phyloP scores from a whole-genome alignment of 2,329 filamentous ascomycete genomes.

The Apiospora phragmitis region DNA sequence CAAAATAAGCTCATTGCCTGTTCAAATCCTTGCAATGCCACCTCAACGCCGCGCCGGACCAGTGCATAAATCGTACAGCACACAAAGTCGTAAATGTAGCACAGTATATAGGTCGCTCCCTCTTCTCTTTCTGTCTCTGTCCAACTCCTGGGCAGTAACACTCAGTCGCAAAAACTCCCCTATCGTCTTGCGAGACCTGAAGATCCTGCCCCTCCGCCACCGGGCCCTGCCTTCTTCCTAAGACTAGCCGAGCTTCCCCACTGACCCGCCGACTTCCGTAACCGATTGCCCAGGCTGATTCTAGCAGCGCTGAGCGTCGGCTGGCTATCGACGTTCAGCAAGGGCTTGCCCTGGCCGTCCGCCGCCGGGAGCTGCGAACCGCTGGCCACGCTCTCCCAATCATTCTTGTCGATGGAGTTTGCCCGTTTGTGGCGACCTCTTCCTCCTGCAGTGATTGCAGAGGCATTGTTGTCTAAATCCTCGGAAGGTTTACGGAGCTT shows the following conservation, averaged over 20 bases:
- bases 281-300: slow-evolving; percentile 50
- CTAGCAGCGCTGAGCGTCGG: slow-evolving; percentile 42
- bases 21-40: background rate
- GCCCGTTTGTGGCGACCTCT: slow-evolving; percentile 18
- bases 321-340: slow-evolving; percentile 25
- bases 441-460: background rate
- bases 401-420: slow-evolving; percentile 32
- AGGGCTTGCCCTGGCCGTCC: slow-evolving; percentile 30
- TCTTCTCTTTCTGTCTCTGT: background rate
- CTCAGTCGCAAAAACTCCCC: background rate
- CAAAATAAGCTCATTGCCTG: background rate
- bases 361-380: slow-evolving; percentile 26
- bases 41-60: background rate
- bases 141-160: background rate
- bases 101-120: background rate
- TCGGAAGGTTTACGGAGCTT: slow-evolving; percentile 30
- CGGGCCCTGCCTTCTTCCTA: slow-evolving; percentile 31
- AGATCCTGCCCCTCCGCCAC: background rate
- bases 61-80: background rate
- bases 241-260: slow-evolving; percentile 47
- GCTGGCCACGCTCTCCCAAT: slow-evolving; percentile 38
- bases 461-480: slow-evolving; percentile 12
- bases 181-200: slow-evolving; percentile 4
- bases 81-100: background rate
- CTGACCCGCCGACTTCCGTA: slow-evolving; percentile 49